These are phyloP conservation scores for Tilletia caries DNA, from an alignment of 1,284 basidiomycete species.

Conservation along the genomic window DNA sequence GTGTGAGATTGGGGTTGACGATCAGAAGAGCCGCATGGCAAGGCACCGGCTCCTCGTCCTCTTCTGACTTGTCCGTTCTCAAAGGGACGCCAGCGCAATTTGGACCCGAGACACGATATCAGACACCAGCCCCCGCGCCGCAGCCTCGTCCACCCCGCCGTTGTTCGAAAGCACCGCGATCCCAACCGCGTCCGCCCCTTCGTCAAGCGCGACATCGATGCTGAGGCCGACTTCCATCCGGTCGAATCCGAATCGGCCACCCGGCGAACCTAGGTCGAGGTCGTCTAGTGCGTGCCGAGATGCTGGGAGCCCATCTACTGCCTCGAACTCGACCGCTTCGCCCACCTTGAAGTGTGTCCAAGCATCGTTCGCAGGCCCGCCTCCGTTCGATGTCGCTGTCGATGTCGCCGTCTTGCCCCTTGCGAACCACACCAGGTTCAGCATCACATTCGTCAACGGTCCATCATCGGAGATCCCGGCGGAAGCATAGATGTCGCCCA, in stretches of 20 bases:
- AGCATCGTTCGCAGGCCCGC: background rate
- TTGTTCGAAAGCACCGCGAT: conserved; percentile 19
- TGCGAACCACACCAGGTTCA: conserved; percentile 11
- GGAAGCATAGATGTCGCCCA: background rate
- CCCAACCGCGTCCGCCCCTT: conserved; percentile 10
- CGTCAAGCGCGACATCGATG: conserved; percentile 14
- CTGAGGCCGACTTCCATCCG: conserved; percentile 5
- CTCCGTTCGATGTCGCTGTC: background rate
- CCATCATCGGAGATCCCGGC: background rate
- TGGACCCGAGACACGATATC: conserved; percentile 2
- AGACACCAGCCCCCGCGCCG: background rate
- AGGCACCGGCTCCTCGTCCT: no score
- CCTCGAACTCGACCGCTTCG: conserved; percentile 25
- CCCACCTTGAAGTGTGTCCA: conserved; percentile 32
- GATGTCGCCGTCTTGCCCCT: background rate
- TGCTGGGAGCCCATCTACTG: conserved; percentile 17
- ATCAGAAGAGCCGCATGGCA: no score
- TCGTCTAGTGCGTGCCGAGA: conserved; percentile 21
- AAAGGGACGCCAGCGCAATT: background rate
- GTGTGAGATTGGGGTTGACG: no score
- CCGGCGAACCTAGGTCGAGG: conserved; percentile 6
- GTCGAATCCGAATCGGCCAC: background rate
- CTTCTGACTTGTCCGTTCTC: no score
- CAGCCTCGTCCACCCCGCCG: background rate
- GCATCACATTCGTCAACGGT: background rate